Base-by-base conservation (phyloP, 1,139 yeast species). In the Blastobotrys elegans region DNA sequence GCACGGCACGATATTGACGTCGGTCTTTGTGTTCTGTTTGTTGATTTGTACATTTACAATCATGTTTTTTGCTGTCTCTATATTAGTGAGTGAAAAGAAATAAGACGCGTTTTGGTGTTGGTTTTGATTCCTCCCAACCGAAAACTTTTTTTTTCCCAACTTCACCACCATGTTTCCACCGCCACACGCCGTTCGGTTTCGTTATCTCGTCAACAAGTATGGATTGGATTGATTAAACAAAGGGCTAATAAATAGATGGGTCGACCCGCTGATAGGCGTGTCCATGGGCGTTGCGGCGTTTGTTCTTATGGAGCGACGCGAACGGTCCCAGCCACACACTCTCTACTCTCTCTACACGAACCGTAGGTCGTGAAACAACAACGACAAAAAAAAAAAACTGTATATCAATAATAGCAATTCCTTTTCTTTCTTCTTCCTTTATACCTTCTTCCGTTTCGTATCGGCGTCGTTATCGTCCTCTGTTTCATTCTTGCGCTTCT, bases 1-100 rank as follows among this genome's bases (percentile, higher is more conserved):
- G 38, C 65, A 62, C 2, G 65, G 65, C 43, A 61, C 32, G 10
- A 58, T 52, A 46, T 61, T 61, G 31, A 55, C 50, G 5, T 41
- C 42, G n/a, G 38, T 31, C 27, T 21, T 10, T 29, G 20, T 41
- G 21, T 16, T 17, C 14, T 14, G 37, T 16, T 33, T 41, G 21
- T n/a, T 17, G 36, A 14, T n/a, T n/a, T 14, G 18, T n/a, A n/a
- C n/a, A n/a, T n/a, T n/a, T n/a, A n/a, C n/a, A n/a, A n/a, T n/a
- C n/a, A n/a, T n/a, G n/a, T n/a, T n/a, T n/a, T n/a, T n/a, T n/a
- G n/a, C n/a, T n/a, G n/a, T n/a, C n/a, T n/a, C n/a, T n/a, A n/a
- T n/a, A n/a, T n/a, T n/a, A n/a, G n/a, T n/a, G n/a, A 33, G 16
- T 6, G 13, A 30, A 14, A 14, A 30, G 17, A 30, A 30, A 14